Evolutionary conservation across 805 yeast species (phyloP), one percentile per base, ranked within the genome.

Genomic region (Teunomyces gatunensis): DNA sequence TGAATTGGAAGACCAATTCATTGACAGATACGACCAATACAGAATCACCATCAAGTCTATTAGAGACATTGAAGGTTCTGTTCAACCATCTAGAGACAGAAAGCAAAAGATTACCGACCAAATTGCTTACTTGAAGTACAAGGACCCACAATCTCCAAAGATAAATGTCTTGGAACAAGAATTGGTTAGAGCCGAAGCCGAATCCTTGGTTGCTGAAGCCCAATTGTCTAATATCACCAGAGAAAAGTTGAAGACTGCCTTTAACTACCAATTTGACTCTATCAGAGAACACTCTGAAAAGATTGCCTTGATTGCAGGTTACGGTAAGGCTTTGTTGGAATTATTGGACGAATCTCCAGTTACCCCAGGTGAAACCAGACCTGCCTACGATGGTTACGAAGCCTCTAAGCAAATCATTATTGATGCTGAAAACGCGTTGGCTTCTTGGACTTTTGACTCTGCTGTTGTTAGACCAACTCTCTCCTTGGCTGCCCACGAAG

Each of bases 341-440:
- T 83, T 92, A 65, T 81, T 92, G 68, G 98, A 92, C 69, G 98
- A 92, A 73, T 75, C 94, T 56, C 96, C 98, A 54, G 97, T 94
- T 56, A 92, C 97, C 58, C 99, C 99, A 54, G 99, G 99, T 78
- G 98, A 92, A 80, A 85, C 96, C 56, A 89, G 98, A 79, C 92
- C 96, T 43, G 92, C 96, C 51, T 92, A 94, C 74, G 98, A 94
- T 66, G 98, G 98, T 58, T 92, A 90, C 71, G 97, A 92, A 70
- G 96, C 97, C 50, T 87, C 97, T 53, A 91, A 90, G 80, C 98
- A 94, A 79, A 89, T 94, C 75, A 90, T 94, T 65, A 87, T 90
- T 68, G 98, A 92, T 71, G 94, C 96, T 58, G 99, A 92, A 79
- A 85, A 84, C 59, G 96, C 97, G 53, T 81, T 92, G 64, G 96